These are phyloP conservation scores for Pterocarpus santalinus DNA, from an alignment of 306 rosid genomes.

Conservation along the genomic window DNA sequence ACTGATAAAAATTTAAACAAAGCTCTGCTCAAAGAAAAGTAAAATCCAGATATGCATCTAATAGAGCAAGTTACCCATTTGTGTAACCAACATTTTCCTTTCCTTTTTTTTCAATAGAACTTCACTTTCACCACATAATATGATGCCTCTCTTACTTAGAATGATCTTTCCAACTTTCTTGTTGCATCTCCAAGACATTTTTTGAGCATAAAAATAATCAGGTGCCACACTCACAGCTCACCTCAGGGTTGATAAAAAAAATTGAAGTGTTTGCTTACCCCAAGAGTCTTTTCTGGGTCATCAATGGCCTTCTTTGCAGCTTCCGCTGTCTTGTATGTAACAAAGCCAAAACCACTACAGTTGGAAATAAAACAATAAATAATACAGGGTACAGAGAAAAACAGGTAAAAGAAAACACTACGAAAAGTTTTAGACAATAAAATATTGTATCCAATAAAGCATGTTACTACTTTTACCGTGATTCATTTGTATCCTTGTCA, in stretches of 20 bases:
- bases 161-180: constrained; percentile 11
- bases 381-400: constrained; percentile 33
- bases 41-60: constrained; percentile 27
- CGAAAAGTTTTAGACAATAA: constrained; percentile 4
- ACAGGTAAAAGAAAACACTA: not conserved
- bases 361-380: constrained; percentile 36
- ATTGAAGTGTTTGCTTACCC: constrained; percentile 58
- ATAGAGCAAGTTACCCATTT: not conserved
- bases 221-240: constrained; percentile 10
- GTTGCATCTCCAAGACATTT: constrained; percentile 31
- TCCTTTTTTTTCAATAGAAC: not conserved
- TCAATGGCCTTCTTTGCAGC: constrained; percentile 84
- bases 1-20: not conserved
- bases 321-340: constrained; percentile 73
- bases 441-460: constrained; percentile 12
- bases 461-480: constrained; percentile 58
- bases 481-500: constrained; percentile 77
- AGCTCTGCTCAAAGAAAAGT: not conserved
- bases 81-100: not conserved
- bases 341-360: constrained; percentile 84
- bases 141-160: not conserved
- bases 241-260: constrained; percentile 34
- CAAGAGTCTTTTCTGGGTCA: constrained; percentile 72
- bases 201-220: constrained; percentile 34
- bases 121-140: not conserved